phyloP scores from a whole-genome alignment of 2,329 filamentous ascomycete species.

The Fusarium chlamydosporum region DNA sequence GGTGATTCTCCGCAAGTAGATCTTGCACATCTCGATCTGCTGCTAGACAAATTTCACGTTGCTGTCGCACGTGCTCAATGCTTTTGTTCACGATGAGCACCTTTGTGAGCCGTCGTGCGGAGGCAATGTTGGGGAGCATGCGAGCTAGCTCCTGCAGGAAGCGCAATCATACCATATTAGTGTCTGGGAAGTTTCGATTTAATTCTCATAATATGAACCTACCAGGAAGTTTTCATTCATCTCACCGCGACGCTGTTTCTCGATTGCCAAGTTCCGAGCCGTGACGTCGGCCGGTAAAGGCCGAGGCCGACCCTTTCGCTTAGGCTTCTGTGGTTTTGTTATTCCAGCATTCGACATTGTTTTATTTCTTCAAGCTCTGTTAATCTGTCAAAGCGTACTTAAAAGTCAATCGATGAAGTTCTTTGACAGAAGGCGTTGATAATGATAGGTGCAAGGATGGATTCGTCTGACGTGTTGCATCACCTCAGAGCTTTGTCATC shows the following conservation, averaged over 20 bases:
- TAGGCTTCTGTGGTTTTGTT: not conserved
- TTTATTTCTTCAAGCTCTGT: too few relatives aligned
- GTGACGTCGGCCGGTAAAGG: slow-evolving; percentile 27
- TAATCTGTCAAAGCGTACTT: rapidly evolving
- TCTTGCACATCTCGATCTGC: slow-evolving; percentile 17
- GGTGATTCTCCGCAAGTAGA: not conserved
- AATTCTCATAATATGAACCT: not conserved
- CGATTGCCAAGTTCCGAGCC: slow-evolving; percentile 26
- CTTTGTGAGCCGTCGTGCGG: slow-evolving; percentile 23
- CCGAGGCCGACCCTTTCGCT: slow-evolving; percentile 21
- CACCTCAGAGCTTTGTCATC: slow-evolving; percentile 15
- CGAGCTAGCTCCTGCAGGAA: slow-evolving; percentile 20
- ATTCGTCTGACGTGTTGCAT: slow-evolving; percentile 20
- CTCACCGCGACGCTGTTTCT: slow-evolving; percentile 27
- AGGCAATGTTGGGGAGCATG: slow-evolving; percentile 12
- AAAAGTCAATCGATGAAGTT: not conserved
- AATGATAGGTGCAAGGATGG: not conserved
- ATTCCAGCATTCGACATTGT: slow-evolving; percentile 9
- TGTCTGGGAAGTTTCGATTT: too few relatives aligned
- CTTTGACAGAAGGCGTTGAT: not conserved
- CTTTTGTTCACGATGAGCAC: slow-evolving; percentile 31
- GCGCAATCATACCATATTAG: not conserved
- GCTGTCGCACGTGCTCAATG: slow-evolving; percentile 21
- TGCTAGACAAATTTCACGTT: slow-evolving; percentile 2
- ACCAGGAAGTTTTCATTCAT: slow-evolving; percentile 32